Percentiles rank a stretch among this genome's conserved stretches.
phyloP scores from a whole-genome alignment of 2,329 filamentous ascomycete species.

The Exserohilum rostratum region DNA sequence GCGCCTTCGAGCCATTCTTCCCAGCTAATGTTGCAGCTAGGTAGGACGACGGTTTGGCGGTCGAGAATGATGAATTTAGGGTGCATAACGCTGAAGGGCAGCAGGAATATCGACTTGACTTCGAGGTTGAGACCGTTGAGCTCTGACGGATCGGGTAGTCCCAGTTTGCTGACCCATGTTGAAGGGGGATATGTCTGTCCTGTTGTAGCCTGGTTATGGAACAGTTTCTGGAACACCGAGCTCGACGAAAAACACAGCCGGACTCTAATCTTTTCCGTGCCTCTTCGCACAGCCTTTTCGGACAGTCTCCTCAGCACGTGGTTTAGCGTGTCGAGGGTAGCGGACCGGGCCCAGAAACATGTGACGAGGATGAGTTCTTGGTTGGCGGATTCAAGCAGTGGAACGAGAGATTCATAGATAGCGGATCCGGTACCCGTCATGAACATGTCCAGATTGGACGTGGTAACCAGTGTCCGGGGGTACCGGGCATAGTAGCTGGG shows the following conservation, averaged over 20 bases:
- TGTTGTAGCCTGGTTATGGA: conserved; percentile 68
- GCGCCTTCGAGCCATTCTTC: conserved; percentile 87
- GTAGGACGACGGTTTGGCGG: conserved; percentile 68
- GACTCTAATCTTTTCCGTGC: conserved; percentile 60
- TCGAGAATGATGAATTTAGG: conserved; percentile 83
- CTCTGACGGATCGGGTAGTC: conserved; percentile 64
- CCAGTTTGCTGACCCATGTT: conserved; percentile 66
- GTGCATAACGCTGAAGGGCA: conserved; percentile 85
- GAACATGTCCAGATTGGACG: conserved; percentile 45
- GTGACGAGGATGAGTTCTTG: conserved; percentile 77
- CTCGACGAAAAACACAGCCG: conserved; percentile 78
- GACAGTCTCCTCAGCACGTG: conserved; percentile 67
- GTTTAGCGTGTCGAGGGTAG: conserved; percentile 63
- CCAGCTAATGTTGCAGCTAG: conserved; percentile 86
- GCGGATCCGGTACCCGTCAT: conserved; percentile 53
- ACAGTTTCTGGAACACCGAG: conserved; percentile 74
- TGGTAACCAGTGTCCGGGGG: conserved; percentile 43
- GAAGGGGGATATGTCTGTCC: conserved; percentile 67
- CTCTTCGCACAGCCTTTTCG: conserved; percentile 44
- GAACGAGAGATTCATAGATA: conserved; percentile 59
- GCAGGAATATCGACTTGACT: conserved; percentile 79
- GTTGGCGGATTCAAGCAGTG: conserved; percentile 65
- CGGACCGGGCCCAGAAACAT: conserved; percentile 79
- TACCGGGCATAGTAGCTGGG: conserved; percentile 50
- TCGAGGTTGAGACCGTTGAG: conserved; percentile 68